These are phyloP conservation scores for Nicotiana paniculata DNA, from an alignment of 257 asterid species.

Conservation along the genomic window DNA sequence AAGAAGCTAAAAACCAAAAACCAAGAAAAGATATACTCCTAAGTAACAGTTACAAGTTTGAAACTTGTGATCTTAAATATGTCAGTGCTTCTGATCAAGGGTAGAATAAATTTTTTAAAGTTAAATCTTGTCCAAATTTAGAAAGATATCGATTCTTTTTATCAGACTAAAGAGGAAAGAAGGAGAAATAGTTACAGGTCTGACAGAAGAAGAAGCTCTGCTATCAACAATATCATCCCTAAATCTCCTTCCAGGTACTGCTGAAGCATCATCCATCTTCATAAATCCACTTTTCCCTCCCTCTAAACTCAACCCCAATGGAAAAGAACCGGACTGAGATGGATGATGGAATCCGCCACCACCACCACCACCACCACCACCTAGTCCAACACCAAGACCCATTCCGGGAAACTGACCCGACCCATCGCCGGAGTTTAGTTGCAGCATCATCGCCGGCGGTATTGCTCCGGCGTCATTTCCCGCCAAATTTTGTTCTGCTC, in stretches of 20 bases:
- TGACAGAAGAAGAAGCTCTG: constrained; percentile 54
- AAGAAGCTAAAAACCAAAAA: too few relatives aligned
- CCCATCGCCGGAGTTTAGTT: constrained; percentile 45
- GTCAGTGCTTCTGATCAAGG: too few relatives aligned
- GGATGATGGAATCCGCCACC: constrained; percentile 30
- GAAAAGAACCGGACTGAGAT: constrained; percentile 54
- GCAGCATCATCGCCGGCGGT: constrained; percentile 37
- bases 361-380: constrained; percentile 56
- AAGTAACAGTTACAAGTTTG: too few relatives aligned
- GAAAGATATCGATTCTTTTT: too few relatives aligned
- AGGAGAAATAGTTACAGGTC: constrained; percentile 33
- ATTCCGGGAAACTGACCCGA: constrained; percentile 52
- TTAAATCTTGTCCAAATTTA: too few relatives aligned
- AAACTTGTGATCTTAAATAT: too few relatives aligned
- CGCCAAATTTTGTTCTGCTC: constrained; percentile 28
- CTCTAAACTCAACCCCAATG: constrained; percentile 89
- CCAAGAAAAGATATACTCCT: too few relatives aligned
- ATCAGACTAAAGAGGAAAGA: too few relatives aligned
- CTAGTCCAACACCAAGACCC: constrained; percentile 46
- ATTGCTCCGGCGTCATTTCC: constrained; percentile 20
- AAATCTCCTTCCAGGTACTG: constrained; percentile 62
- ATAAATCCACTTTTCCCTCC: constrained; percentile 67
- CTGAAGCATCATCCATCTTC: constrained; percentile 50
- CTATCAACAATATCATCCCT: constrained; percentile 52
- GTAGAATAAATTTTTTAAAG: too few relatives aligned